A percentile compares a stretch with the other conserved stretches of the same genome.
These are phyloP conservation scores for Tolypocladium cylindrosporum DNA, from an alignment of 2,329 filamentous ascomycete genomes.

Conservation along the genomic window DNA sequence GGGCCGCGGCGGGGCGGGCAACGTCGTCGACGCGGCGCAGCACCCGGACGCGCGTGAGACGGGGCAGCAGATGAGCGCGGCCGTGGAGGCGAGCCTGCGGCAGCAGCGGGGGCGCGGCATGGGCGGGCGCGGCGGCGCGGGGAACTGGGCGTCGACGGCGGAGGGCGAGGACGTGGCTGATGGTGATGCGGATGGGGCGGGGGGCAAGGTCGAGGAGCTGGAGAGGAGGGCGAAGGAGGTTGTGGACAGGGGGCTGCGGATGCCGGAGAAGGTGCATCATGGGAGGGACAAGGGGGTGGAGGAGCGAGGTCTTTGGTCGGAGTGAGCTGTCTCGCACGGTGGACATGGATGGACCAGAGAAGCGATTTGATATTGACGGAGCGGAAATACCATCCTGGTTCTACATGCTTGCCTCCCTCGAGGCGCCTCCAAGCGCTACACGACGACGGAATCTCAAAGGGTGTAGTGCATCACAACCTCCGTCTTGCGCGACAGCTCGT, in stretches of 20 bases:
- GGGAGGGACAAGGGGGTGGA: constrained; percentile 6
- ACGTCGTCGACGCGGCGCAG: constrained; percentile 33
- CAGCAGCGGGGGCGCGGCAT: constrained; percentile 12
- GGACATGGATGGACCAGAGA: not conserved
- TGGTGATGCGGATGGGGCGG: constrained; percentile 10
- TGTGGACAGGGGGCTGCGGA: constrained; percentile 36
- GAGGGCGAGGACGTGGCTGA: constrained; percentile 11
- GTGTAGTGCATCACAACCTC: not conserved
- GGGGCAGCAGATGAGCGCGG: constrained; percentile 22
- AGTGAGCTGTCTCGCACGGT: not conserved
- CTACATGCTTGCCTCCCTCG: not conserved
- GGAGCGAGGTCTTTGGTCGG: not conserved
- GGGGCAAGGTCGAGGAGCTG: constrained; percentile 24
- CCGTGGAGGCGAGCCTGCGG: constrained; percentile 21
- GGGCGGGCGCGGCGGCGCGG: constrained; percentile 45
- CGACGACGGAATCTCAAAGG: not conserved
- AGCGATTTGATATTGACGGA: not conserved
- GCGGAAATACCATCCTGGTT: not conserved
- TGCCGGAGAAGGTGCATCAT: constrained; percentile 35
- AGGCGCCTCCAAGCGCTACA: not conserved
- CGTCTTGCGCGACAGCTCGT: not conserved
- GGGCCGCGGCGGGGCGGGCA: no score
- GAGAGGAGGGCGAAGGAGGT: constrained; percentile 32
- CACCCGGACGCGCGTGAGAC: constrained; percentile 21
- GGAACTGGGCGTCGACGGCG: constrained; percentile 34